These are phyloP conservation scores for Laguncularia racemosa DNA, from an alignment of 345 rosid genomes.

Conservation along the genomic window DNA sequence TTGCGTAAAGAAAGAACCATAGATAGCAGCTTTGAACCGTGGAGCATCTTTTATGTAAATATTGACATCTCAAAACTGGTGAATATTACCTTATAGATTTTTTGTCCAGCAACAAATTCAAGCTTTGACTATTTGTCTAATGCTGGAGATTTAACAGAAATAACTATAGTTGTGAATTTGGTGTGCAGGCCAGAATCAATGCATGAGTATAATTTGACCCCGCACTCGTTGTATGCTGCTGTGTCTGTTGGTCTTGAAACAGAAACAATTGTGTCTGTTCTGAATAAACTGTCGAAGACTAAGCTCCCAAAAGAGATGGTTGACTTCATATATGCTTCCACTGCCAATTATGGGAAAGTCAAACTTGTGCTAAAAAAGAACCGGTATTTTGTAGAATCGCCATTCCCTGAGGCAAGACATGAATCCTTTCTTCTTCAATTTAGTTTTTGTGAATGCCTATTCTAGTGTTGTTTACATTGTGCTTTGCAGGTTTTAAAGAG, in stretches of 20 bases:
- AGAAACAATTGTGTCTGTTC: conserved; percentile 71
- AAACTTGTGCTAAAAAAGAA: conserved; percentile 96
- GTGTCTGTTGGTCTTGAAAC: conserved; percentile 96
- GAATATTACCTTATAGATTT: not conserved
- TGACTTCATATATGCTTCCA: conserved; percentile 76
- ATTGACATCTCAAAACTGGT: too few species aligned
- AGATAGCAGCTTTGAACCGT: too few species aligned
- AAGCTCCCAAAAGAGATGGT: conserved; percentile 88
- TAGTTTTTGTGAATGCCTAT: not conserved
- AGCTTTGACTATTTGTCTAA: too few species aligned
- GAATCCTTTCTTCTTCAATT: conserved; percentile 9
- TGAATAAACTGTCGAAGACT: conserved; percentile 89
- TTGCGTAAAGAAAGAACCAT: too few species aligned
- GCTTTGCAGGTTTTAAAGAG: conserved; percentile 67
- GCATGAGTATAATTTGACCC: conserved; percentile 96
- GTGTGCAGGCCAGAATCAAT: conserved; percentile 81
- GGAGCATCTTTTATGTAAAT: too few species aligned
- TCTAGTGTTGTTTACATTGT: not conserved
- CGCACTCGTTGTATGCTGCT: conserved; percentile 93
- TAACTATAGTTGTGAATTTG: not conserved
- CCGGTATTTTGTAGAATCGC: conserved; percentile 80
- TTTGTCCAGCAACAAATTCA: not conserved
- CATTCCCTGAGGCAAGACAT: conserved; percentile 73
- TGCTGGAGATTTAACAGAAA: not conserved
- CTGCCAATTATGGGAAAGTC: conserved; percentile 96